Conservation (phyloP, 176 grass and related monocot species). For the Eragrostis curvula region DNA sequence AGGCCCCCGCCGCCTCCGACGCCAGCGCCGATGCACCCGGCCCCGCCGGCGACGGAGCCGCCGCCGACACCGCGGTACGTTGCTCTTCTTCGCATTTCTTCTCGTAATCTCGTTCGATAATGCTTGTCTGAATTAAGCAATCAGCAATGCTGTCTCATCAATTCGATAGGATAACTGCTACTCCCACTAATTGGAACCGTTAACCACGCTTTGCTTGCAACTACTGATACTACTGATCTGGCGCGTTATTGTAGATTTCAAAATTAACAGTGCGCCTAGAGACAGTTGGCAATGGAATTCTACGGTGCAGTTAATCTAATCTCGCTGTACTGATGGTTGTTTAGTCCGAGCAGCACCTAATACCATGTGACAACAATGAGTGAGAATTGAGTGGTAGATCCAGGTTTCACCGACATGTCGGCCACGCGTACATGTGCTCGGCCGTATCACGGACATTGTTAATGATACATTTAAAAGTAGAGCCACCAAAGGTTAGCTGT, state of each 20-base stretch:
- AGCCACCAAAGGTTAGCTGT: conserved; percentile 18
- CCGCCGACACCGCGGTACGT: conserved; percentile 50
- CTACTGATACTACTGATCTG: neutral
- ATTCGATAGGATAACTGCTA: neutral
- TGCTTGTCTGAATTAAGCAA: neutral
- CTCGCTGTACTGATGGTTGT: neutral
- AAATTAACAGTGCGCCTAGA: neutral
- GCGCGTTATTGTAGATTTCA: neutral
- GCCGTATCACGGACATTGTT: conserved; percentile 36
- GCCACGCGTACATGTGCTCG: conserved; percentile 39
- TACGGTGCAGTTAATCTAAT: neutral
- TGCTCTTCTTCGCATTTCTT: neutral
- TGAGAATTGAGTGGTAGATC: conserved; percentile 28
- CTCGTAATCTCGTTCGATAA: neutral
- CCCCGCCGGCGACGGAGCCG: conserved; percentile 22
- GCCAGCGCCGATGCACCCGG: conserved; percentile 36
- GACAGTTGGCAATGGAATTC: neutral
- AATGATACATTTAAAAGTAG: conserved; percentile 24
- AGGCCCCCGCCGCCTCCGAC: conserved; percentile 20
- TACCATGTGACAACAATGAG: neutral
- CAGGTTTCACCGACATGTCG: conserved; percentile 33
- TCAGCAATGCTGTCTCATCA: neutral
- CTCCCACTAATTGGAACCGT: neutral
- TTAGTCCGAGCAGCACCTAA: no score
- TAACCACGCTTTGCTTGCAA: neutral